phyloP scores from a whole-genome alignment of 768 basidiomycete genomes.

The Lentinula sp. region DNA sequence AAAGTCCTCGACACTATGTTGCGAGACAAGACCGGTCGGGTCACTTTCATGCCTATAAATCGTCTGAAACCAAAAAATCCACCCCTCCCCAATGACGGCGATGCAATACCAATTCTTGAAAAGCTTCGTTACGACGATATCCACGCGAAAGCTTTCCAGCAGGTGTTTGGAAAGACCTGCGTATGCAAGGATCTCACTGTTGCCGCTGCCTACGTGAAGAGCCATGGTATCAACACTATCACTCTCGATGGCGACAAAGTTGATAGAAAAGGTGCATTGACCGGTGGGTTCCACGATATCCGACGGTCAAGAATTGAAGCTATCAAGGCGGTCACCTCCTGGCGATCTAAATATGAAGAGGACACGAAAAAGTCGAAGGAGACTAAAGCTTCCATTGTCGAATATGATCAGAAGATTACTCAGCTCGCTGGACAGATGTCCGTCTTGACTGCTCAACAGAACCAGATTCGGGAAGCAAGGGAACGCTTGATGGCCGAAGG shows the following conservation, averaged over 20 bases:
- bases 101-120: conserved; percentile 75
- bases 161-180: conserved; percentile 96
- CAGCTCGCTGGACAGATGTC: conserved; percentile 66
- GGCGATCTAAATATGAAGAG: conserved; percentile 65
- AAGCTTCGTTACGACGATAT: conserved; percentile 72
- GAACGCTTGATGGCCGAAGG: conserved; percentile 65
- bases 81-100: conserved; percentile 61
- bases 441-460: conserved; percentile 61
- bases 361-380: conserved; percentile 64
- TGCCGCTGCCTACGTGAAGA: conserved; percentile 91
- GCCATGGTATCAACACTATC: conserved; percentile 93
- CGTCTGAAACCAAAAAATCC: conserved; percentile 76
- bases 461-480: conserved; percentile 60
- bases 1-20: conserved; percentile 92
- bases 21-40: conserved; percentile 87
- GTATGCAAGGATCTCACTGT: conserved; percentile 90
- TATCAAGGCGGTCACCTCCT: conserved; percentile 68
- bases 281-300: conserved; percentile 94
- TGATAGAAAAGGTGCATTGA: conserved; percentile 92
- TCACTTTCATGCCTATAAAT: conserved; percentile 98
- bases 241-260: conserved; percentile 97
- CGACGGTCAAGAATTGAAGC: conserved; percentile 86
- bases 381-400: conserved; percentile 62
- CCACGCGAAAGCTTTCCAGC: conserved; percentile 84
- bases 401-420: conserved; percentile 85